Percentiles rank a stretch among this genome's conserved stretches.
These are phyloP conservation scores for Malus hybrid DNA, from an alignment of 331 rosid species.

Conservation along the genomic window DNA sequence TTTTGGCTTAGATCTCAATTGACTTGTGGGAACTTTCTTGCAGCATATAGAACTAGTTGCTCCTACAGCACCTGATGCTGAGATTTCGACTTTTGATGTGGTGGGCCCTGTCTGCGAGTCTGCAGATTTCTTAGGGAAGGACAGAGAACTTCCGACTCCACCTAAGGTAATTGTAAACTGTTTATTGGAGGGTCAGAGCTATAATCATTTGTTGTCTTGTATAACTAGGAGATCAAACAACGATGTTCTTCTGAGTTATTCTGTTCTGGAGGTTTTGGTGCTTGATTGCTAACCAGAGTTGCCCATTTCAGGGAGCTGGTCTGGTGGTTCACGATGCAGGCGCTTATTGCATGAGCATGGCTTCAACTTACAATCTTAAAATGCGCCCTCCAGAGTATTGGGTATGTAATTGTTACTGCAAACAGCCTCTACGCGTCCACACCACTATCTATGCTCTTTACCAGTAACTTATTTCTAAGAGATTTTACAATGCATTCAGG, in stretches of 20 bases:
- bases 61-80: constrained; percentile 57
- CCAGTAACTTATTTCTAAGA: background rate
- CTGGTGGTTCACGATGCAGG: constrained; percentile 98
- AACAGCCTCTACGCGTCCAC: background rate
- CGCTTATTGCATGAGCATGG: constrained; percentile 99
- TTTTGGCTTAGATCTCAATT: background rate
- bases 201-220: background rate
- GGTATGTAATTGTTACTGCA: constrained; percentile 32
- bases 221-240: background rate
- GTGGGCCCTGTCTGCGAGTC: constrained; percentile 99
- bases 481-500: constrained; percentile 33
- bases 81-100: constrained; percentile 63
- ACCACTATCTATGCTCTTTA: background rate
- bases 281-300: constrained; percentile 18
- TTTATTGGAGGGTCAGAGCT: background rate
- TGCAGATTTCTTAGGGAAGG: constrained; percentile 98
- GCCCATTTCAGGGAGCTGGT: constrained; percentile 72
- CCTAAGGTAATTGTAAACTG: constrained; percentile 43
- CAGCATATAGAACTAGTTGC: constrained; percentile 95
- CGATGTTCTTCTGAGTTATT: background rate
- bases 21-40: constrained; percentile 13
- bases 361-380: constrained; percentile 92
- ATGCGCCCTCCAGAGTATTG: constrained; percentile 97
- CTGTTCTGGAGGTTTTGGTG: background rate
- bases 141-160: constrained; percentile 80